A percentile compares a stretch with the other conserved stretches of the same genome.
These are phyloP conservation scores for Cephalotrichum gorgonifer DNA, from an alignment of 2,329 filamentous ascomycete genomes.

Conservation along the genomic window DNA sequence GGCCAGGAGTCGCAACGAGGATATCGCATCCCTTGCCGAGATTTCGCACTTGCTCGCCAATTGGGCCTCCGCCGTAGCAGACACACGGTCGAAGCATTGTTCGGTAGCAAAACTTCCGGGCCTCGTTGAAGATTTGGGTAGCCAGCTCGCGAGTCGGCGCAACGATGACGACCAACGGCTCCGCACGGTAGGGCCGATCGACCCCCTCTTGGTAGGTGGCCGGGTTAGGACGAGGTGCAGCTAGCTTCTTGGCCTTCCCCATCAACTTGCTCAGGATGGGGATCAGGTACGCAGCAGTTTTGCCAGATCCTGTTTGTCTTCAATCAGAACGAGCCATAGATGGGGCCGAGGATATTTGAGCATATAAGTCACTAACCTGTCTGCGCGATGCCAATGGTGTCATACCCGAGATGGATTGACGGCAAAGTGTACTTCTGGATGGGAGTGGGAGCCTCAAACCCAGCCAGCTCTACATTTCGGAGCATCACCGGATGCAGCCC, in stretches of 20 bases:
- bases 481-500: conserved; percentile 78
- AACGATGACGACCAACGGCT: conserved; percentile 80
- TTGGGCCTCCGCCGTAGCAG: conserved; percentile 73
- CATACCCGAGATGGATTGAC: conserved; percentile 63
- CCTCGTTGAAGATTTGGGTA: conserved; percentile 91
- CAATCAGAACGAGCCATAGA: background rate
- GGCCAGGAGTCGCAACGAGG: conserved; percentile 78
- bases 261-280: conserved; percentile 85
- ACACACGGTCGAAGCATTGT: conserved; percentile 90
- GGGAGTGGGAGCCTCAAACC: conserved; percentile 66
- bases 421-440: conserved; percentile 83
- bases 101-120: conserved; percentile 84
- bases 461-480: conserved; percentile 63
- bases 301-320: conserved; percentile 65
- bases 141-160: conserved; percentile 83
- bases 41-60: conserved; percentile 59
- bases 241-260: conserved; percentile 88
- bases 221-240: conserved; percentile 63
- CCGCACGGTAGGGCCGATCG: conserved; percentile 51
- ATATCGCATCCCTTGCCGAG: conserved; percentile 80
- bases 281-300: conserved; percentile 87
- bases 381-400: conserved; percentile 83
- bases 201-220: conserved; percentile 38
- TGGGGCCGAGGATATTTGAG: background rate
- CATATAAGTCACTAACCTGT: conserved; percentile 63